These are phyloP conservation scores for Immersiella caudata DNA, from an alignment of 495 filamentous ascomycete species.

Conservation along the genomic window DNA sequence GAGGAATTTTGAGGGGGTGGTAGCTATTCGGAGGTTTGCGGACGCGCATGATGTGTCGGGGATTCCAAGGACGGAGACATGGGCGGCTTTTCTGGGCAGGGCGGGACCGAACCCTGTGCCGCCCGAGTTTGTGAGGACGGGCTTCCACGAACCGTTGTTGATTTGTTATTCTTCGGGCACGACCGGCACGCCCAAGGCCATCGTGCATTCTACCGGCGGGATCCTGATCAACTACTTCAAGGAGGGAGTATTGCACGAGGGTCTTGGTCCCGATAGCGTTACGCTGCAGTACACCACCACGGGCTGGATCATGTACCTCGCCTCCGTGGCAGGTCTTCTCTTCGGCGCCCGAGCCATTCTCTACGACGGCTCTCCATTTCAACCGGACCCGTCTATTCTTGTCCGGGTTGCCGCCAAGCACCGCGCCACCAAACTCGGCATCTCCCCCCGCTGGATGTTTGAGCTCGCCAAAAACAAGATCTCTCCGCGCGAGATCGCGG, in stretches of 20 bases:
- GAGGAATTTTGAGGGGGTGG: slow-evolving; percentile 61
- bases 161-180: slow-evolving; percentile 74
- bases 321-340: slow-evolving; percentile 55
- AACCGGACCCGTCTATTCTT: slow-evolving; percentile 63
- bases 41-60: slow-evolving; percentile 59
- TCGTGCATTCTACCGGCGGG: slow-evolving; percentile 71
- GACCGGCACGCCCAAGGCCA: slow-evolving; percentile 74
- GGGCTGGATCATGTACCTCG: slow-evolving; percentile 86
- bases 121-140: slow-evolving; percentile 58
- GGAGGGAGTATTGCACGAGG: slow-evolving; percentile 64
- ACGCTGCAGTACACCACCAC: slow-evolving; percentile 64
- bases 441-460: slow-evolving; percentile 72
- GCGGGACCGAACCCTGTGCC: slow-evolving; percentile 44
- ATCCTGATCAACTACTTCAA: slow-evolving; percentile 61
- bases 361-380: slow-evolving; percentile 79
- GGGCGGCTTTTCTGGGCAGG: slow-evolving; percentile 55
- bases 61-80: slow-evolving; percentile 57
- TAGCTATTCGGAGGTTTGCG: slow-evolving; percentile 67
- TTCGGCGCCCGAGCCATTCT: slow-evolving; percentile 61
- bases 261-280: slow-evolving; percentile 51
- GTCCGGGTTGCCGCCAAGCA: slow-evolving; percentile 62
- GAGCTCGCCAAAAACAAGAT: slow-evolving; percentile 65
- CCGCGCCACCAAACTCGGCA: slow-evolving; percentile 64
- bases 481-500: slow-evolving; percentile 59
- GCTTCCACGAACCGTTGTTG: slow-evolving; percentile 70